Evolutionary conservation across 2,329 filamentous ascomycete species (phyloP), one percentile per base, ranked within the genome.

Genomic region (Tolypocladium guangdongense): DNA sequence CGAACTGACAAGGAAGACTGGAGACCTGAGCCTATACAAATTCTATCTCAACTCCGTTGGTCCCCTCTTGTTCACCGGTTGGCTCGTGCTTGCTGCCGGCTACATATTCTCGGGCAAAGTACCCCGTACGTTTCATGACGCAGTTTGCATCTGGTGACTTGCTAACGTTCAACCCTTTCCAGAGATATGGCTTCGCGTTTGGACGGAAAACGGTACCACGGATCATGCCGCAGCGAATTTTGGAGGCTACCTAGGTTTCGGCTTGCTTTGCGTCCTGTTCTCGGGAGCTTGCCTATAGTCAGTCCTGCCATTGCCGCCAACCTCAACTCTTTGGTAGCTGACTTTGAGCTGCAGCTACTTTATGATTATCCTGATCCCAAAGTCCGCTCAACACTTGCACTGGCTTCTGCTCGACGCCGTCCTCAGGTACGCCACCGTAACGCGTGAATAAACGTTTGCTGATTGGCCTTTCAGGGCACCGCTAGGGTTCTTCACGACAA

Each of bases 41-140:
- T 55, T 55, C 32, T 55, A 55, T 32, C 33, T 55, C 16, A n/a
- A 48, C n/a, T 55, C 54, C 7, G 22, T 47, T 7, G 51, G 54
- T 12, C 27, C n/a, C 12, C 20, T 32, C 7, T 16, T 50, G n/a
- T 52, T 52, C 8, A 24, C 30, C 16, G 24, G 33, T 27, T 55
- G 54, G 54, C 33, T 55, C 2, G 5, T 53, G 24, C 20, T 46
- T 7, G 54, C 39, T 27, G 48, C 51, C 33, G 47, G 22, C 16
- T 50, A 46, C 20, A 50, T 50, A 24, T 36, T 48, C 32, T 47
- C 51, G 8, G 51, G 39, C 18, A 50, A 38, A 18, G 14, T 48
- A 24, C 47, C 46, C 2, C 50, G 54, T 55, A 30, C 22, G 50
- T 55, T 10, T 46, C 32, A 33, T 4, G 32, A 16, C n/a, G 20